Conservation (phyloP, 768 basidiomycete species). For the Panellus pusillus region DNA sequence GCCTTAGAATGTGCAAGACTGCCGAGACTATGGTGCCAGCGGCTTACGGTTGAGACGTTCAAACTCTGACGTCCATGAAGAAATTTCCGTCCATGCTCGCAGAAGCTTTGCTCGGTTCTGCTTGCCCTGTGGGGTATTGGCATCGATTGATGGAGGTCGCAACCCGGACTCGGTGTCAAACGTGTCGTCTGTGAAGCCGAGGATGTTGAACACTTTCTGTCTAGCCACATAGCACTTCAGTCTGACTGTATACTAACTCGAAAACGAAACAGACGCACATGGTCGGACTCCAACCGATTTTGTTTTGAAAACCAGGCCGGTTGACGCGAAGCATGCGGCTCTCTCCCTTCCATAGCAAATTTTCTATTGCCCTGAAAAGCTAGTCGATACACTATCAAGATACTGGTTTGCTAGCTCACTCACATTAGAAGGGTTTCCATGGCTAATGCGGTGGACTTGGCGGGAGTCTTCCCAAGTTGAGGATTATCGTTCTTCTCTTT, state of each 20-base stretch:
- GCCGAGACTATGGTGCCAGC: neutral
- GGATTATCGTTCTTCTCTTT: slow-evolving; percentile 65
- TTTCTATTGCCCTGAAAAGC: slow-evolving; percentile 60
- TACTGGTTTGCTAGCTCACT: slow-evolving; percentile 25
- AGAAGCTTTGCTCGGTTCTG: slow-evolving; percentile 62
- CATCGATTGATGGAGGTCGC: slow-evolving; percentile 56
- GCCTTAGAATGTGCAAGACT: slow-evolving; percentile 7
- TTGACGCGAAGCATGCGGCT: slow-evolving; percentile 53
- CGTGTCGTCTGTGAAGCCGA: slow-evolving; percentile 43
- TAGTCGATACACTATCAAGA: slow-evolving; percentile 12
- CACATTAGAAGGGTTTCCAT: slow-evolving; percentile 71
- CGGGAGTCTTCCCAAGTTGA: slow-evolving; percentile 49
- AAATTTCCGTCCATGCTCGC: slow-evolving; percentile 78
- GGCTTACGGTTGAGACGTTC: slow-evolving; percentile 45
- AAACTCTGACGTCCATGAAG: slow-evolving; percentile 66
- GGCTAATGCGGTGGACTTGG: slow-evolving; percentile 53
- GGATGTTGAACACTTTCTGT: slow-evolving; percentile 43
- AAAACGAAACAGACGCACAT: slow-evolving; percentile 43
- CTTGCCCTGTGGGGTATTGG: slow-evolving; percentile 43
- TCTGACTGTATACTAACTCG: slow-evolving; percentile 2
- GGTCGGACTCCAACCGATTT: slow-evolving; percentile 63
- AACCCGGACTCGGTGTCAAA: slow-evolving; percentile 45
- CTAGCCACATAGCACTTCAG: slow-evolving; percentile 25
- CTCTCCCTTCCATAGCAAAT: slow-evolving; percentile 73
- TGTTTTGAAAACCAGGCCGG: slow-evolving; percentile 56